These are phyloP conservation scores for Cercospora sp. DNA, from an alignment of 2,329 filamentous ascomycete genomes.

Conservation along the genomic window DNA sequence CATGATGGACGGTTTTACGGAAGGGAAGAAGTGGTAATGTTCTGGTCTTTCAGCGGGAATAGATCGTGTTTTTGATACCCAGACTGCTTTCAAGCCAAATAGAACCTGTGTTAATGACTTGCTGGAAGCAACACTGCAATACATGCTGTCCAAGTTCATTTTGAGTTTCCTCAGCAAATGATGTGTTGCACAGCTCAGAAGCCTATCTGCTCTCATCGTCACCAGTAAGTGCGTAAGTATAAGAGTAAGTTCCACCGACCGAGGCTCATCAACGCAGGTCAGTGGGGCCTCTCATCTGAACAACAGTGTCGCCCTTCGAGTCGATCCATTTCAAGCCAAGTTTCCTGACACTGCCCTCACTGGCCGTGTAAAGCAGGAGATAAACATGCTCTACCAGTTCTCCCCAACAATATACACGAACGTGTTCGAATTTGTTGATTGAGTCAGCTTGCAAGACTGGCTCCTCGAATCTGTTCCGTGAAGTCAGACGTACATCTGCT, in stretches of 20 bases:
- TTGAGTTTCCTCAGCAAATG: background rate
- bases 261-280: background rate
- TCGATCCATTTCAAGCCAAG: slow-evolving; percentile 67
- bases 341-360: slow-evolving; percentile 60
- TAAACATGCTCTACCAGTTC: slow-evolving; percentile 71
- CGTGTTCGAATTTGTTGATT: slow-evolving; percentile 31
- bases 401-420: slow-evolving; percentile 78
- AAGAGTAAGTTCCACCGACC: background rate
- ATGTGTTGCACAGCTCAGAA: background rate
- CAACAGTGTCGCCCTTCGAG: slow-evolving; percentile 57
- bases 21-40: slow-evolving; percentile 32
- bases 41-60: background rate
- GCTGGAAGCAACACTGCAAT: background rate
- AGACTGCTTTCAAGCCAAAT: background rate
- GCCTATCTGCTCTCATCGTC: background rate
- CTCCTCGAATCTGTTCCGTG: background rate
- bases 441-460: background rate
- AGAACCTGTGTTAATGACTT: background rate
- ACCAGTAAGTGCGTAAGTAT: background rate
- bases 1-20: slow-evolving; percentile 30
- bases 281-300: slow-evolving; percentile 47
- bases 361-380: slow-evolving; percentile 71
- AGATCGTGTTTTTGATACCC: background rate
- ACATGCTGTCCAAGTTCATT: background rate
- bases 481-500: slow-evolving; percentile 16